Conservation (phyloP, 306 rosid species). For the Albizia julibrissin region DNA sequence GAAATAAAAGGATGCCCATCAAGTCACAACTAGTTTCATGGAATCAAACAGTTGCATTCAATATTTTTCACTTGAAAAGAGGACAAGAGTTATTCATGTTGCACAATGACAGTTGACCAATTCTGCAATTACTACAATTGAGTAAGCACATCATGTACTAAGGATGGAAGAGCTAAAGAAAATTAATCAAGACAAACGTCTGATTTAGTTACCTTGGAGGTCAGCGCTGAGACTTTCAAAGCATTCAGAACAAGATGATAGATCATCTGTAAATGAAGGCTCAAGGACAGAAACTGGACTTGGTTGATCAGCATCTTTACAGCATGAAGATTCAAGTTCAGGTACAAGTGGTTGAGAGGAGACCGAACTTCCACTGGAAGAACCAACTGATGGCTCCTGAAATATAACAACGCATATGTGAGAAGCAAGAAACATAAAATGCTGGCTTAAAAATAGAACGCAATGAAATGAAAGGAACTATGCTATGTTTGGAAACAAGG, state of each 20-base stretch:
- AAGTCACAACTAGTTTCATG: not conserved
- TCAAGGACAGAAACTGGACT: conserved; percentile 96
- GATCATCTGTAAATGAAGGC: conserved; percentile 77
- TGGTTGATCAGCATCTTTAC: conserved; percentile 92
- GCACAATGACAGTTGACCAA: conserved; percentile 9
- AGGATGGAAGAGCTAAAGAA: conserved; percentile 1
- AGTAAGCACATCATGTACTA: not conserved
- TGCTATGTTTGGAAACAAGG: conserved; percentile 5
- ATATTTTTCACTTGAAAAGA: conserved; percentile 7
- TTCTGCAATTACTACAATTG: conserved; percentile 5
- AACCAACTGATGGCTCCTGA: conserved; percentile 56
- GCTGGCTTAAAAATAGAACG: conserved; percentile 18
- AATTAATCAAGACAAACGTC: conserved; percentile 1
- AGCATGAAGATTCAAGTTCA: conserved; percentile 57
- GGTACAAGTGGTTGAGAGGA: conserved; percentile 44
- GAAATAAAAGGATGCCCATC: not conserved
- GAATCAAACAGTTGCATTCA: conserved; percentile 15
- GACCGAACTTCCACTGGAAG: conserved; percentile 47
- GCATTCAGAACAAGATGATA: conserved; percentile 85
- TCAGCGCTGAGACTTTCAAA: conserved; percentile 89
- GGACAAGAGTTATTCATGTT: not conserved
- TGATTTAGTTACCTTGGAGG: conserved; percentile 69
- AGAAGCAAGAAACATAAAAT: conserved; percentile 25
- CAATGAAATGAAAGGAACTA: conserved; percentile 20
- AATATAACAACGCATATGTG: conserved; percentile 38